A percentile compares a stretch with the other conserved stretches of the same genome.
Evolutionary conservation across 495 filamentous ascomycete genomes (phyloP).

Genomic region (Aspergillus sclerotiicarbonarius): DNA sequence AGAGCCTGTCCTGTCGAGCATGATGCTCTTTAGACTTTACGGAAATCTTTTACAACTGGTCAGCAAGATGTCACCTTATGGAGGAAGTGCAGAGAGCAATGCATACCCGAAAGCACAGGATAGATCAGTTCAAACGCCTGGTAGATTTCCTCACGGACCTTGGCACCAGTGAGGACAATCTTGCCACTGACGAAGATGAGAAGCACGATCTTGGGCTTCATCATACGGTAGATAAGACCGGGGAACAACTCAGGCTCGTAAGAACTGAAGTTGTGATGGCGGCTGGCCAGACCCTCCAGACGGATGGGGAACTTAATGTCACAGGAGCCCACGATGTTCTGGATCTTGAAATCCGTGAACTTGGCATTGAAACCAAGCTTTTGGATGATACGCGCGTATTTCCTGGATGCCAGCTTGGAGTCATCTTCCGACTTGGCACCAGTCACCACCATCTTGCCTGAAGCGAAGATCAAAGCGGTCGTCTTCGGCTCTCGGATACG

Average conservation of each 20-base stretch:
- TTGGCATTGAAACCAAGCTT: conserved; percentile 99
- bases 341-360: conserved; percentile 99
- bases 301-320: conserved; percentile 99
- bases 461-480: conserved; percentile 95
- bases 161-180: conserved; percentile 96
- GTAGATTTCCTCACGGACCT: conserved; percentile 98
- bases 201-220: conserved; percentile 99
- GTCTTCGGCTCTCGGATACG: conserved; percentile 99
- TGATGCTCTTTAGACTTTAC: conserved; percentile 51
- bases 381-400: conserved; percentile 99
- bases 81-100: neutral
- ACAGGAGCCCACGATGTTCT: conserved; percentile 98
- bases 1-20: conserved; percentile 21
- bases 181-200: conserved; percentile 98
- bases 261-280: conserved; percentile 98
- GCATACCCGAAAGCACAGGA: conserved; percentile 87
- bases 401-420: conserved; percentile 92
- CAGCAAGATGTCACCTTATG: conserved; percentile 21
- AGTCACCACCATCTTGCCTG: conserved; percentile 99
- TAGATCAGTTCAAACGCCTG: conserved; percentile 99
- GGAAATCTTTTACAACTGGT: conserved; percentile 55
- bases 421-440: conserved; percentile 99
- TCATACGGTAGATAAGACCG: conserved; percentile 99
- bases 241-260: conserved; percentile 99
- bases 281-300: conserved; percentile 88